Evolutionary conservation across 306 rosid species (phyloP).

Genomic region (Argentina anserina): DNA sequence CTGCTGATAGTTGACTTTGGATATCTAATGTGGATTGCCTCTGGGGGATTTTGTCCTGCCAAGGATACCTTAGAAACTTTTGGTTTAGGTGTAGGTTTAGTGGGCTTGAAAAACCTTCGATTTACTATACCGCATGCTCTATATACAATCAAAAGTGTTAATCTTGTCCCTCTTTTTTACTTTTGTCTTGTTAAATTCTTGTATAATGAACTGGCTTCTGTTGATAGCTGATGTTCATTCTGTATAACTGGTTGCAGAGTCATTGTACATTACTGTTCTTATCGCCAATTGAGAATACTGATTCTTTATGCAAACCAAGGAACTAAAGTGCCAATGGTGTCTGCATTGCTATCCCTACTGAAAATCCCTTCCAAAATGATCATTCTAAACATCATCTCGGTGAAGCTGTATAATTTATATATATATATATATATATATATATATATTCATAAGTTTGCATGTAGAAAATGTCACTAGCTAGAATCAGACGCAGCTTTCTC

Average conservation of each 20-base stretch:
- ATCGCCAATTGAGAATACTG: conserved; percentile 41
- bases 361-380: conserved; percentile 5
- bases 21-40: not conserved
- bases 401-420: conserved; percentile 38
- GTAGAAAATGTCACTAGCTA: conserved; percentile 39
- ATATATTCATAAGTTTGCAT: conserved; percentile 45
- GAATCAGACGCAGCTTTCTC: conserved; percentile 42
- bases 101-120: not conserved
- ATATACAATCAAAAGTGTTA: not conserved
- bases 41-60: not conserved
- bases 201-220: not conserved
- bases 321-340: conserved; percentile 23
- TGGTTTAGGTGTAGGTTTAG: not conserved
- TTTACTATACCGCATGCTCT: not conserved
- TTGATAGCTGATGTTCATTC: conserved; percentile 31
- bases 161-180: not conserved
- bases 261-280: conserved; percentile 49
- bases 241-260: conserved; percentile 51
- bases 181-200: conserved; percentile 3
- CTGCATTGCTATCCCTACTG: conserved; percentile 31
- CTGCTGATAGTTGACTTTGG: not conserved
- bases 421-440: too few species aligned
- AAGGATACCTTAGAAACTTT: not conserved
- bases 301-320: conserved; percentile 51
- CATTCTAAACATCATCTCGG: conserved; percentile 27